Evolutionary conservation across 441 rosid species (phyloP), one percentile per base, ranked within the genome.

Genomic region (Viola pubescens): DNA sequence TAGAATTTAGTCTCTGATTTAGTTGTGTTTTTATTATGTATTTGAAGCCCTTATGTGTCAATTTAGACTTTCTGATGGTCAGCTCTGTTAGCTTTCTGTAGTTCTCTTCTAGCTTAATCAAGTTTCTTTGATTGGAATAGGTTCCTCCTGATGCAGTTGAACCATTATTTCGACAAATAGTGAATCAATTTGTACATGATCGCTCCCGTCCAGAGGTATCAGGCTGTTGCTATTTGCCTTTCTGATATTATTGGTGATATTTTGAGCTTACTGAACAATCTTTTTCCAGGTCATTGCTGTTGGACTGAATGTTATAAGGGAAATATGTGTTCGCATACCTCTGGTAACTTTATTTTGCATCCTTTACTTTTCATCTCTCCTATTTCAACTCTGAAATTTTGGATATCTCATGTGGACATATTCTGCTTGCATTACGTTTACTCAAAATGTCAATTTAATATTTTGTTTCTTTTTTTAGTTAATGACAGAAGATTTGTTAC

Each of bases 141-240:
- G 89, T 94, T 57, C 97, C 96, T 73, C 91, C 98, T 54, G 95
- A 90, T 83, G 96, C 91, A 13, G 97, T 84, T 72, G 92, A 94
- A 67, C 91, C 97, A 57, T 75, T 94, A 63, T 90, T 94, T 67
- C 86, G 70, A 75, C 96, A 94, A 79, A 85, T 94, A 52, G 98
- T 85, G 48, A 87, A 94, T 73, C 88, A 94, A 54, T 94, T 94
- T 81, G 91, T 90, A 48, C 96, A 90, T 52, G 96, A 94, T 62
- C 77, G 65, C 37, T 94, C 97, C 61, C 95, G 95, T 53, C 72
- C 98, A 10, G 98, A 90, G 96, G 98, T 83, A 68, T 47, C 58
- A 45, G 55, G 61, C 64, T 52, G 49, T 5, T 9, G 68, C 68
- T 54, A 45, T 42, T 37, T 16, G 48, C 59, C 44, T 44, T 43